Conservation (phyloP, 768 basidiomycete species). For the Leccinum disarticulatum region DNA sequence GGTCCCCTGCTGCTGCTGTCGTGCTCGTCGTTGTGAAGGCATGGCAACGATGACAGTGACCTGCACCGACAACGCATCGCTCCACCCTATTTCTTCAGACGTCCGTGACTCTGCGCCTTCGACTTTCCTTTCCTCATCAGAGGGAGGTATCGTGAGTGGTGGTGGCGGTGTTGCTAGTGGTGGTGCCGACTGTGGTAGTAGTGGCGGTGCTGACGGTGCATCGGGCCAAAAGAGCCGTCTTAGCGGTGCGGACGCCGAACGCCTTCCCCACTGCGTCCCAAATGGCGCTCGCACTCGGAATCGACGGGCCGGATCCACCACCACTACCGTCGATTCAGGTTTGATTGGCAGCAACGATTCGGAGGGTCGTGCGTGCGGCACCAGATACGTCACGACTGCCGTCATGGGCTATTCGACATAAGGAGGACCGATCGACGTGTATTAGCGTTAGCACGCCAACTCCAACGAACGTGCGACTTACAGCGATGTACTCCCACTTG, state of each 20-base stretch:
- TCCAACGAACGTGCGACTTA: slow-evolving; percentile 19
- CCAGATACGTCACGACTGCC: slow-evolving; percentile 12
- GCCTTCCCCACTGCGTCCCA: neutral
- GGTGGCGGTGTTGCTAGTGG: neutral
- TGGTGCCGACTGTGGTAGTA: neutral
- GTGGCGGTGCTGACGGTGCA: neutral
- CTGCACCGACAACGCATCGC: slow-evolving; percentile 27
- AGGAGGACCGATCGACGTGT: no score
- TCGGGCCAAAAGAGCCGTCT: slow-evolving; percentile 2
- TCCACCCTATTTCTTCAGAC: slow-evolving; percentile 3
- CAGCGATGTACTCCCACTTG: slow-evolving; percentile 44
- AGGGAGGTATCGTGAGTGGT: neutral
- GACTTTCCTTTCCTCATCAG: neutral
- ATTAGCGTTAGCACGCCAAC: neutral
- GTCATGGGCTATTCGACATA: slow-evolving; percentile 24
- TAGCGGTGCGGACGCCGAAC: neutral
- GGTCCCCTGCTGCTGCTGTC: neutral
- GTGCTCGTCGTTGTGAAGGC: slow-evolving; percentile 29
- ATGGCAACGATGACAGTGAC: slow-evolving; percentile 44
- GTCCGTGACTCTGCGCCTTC: neutral
- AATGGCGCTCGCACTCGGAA: neutral
- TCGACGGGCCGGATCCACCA: neutral
- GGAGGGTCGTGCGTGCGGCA: neutral
- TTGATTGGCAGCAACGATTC: neutral
- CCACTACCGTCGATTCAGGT: neutral